phyloP scores from a whole-genome alignment of 495 filamentous ascomycete species.

The Aspergillus hancockii region DNA sequence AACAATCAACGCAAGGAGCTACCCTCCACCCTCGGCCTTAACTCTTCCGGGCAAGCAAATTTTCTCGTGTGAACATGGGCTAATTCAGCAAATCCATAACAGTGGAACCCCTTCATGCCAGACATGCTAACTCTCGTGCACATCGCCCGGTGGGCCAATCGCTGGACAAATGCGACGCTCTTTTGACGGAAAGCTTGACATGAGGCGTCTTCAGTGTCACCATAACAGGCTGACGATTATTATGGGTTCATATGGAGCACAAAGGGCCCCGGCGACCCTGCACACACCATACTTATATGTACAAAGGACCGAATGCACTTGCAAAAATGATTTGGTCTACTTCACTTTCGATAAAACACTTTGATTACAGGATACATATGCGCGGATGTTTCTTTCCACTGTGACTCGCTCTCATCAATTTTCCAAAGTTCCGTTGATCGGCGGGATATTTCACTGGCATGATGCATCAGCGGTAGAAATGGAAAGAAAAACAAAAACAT shows the following conservation, averaged over 20 bases:
- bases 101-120: slow-evolving; percentile 2
- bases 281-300: not conserved
- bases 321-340: not conserved
- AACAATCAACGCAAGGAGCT: not conserved
- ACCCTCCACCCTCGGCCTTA: not conserved
- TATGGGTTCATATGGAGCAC: not conserved
- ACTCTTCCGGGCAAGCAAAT: not conserved
- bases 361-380: not conserved
- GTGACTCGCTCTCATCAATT: not conserved
- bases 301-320: not conserved
- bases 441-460: slow-evolving; percentile 1
- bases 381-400: not conserved
- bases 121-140: slow-evolving; percentile 1
- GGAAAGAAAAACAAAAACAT: not conserved
- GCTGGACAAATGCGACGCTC: not conserved
- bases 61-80: not conserved
- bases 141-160: not conserved
- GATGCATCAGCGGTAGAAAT: not conserved
- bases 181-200: not conserved
- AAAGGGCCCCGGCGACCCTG: not conserved
- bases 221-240: not conserved
- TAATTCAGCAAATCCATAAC: not conserved
- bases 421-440: not conserved
- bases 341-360: not conserved
- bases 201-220: slow-evolving; percentile 1